Percentiles rank a stretch among this genome's conserved stretches.
phyloP scores from a whole-genome alignment of 2,329 filamentous ascomycete species.

The Emericellopsis atlantica region DNA sequence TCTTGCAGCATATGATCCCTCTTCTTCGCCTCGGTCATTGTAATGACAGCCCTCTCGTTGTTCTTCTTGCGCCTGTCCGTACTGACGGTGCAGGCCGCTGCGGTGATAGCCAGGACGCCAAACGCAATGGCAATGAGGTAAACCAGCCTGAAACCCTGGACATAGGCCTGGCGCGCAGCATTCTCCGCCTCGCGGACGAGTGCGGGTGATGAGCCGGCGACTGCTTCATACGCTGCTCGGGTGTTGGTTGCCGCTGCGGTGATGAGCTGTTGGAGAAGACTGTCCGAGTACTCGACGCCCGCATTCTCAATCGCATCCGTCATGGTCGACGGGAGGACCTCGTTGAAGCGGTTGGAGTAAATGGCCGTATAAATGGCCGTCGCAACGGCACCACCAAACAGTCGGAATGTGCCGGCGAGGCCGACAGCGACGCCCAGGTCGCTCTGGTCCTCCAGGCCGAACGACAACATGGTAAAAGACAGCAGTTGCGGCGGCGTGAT shows the following conservation, averaged over 20 bases:
- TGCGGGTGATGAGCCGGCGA: conserved; percentile 13
- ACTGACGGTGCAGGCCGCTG: conserved; percentile 15
- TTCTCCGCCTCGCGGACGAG: conserved; percentile 11
- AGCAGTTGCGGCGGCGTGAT: conserved; percentile 18
- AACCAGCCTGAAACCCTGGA: conserved; percentile 18
- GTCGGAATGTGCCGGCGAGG: conserved; percentile 20
- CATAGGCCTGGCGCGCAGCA: conserved; percentile 18
- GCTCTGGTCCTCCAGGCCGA: conserved; percentile 19
- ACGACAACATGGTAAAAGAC: conserved; percentile 19
- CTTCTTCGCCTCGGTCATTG: conserved; percentile 11
- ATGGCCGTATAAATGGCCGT: conserved; percentile 24
- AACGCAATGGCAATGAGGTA: conserved; percentile 22
- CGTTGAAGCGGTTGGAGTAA: conserved; percentile 14
- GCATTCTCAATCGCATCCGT: conserved; percentile 8
- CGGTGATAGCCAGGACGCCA: conserved; percentile 14
- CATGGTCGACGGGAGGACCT: conserved; percentile 10
- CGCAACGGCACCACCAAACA: conserved; percentile 21
- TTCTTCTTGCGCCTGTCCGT: conserved; percentile 18
- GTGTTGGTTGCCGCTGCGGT: conserved; percentile 16
- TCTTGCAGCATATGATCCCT: conserved; percentile 4
- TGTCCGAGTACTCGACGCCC: conserved; percentile 7
- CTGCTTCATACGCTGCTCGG: conserved; percentile 15
- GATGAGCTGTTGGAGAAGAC: conserved; percentile 9
- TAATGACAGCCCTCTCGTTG: conserved; percentile 10
- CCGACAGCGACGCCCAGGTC: conserved; percentile 23